phyloP scores from a whole-genome alignment of 2,329 filamentous ascomycete genomes.

The Chalaropsis thielavioides region DNA sequence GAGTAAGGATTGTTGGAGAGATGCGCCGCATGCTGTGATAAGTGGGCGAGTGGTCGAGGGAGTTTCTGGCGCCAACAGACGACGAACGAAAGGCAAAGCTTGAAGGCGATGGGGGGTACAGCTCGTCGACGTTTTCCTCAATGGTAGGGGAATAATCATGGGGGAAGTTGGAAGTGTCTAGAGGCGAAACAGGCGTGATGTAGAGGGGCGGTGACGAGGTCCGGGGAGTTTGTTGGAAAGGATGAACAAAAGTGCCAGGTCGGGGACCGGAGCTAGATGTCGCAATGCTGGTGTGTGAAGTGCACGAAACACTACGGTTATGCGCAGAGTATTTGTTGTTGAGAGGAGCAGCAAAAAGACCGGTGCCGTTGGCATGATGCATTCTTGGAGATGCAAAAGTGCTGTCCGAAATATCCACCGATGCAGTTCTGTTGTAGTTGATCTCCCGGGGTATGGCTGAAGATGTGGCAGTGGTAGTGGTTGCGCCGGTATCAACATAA shows the following conservation, averaged over 20 bases:
- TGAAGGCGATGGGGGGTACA: slow-evolving; percentile 17
- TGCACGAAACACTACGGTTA: slow-evolving; percentile 42
- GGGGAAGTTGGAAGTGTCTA: slow-evolving; percentile 22
- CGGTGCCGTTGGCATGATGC: slow-evolving; percentile 7
- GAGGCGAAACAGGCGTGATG: background rate
- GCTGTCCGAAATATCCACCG: slow-evolving; percentile 4
- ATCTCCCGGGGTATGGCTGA: slow-evolving; percentile 9
- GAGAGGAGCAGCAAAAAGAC: slow-evolving; percentile 16
- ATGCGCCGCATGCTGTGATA: slow-evolving; percentile 25
- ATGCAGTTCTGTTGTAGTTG: slow-evolving; percentile 8
- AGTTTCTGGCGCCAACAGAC: slow-evolving; percentile 9
- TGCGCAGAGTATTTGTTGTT: slow-evolving; percentile 35
- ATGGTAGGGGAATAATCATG: slow-evolving; percentile 44
- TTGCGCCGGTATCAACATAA: slow-evolving; percentile 26
- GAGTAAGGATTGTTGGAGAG: slow-evolving; percentile 27
- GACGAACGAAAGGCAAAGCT: slow-evolving; percentile 10
- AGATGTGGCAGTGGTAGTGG: slow-evolving; percentile 19
- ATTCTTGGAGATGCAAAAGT: slow-evolving; percentile 9
- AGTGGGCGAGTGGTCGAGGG: slow-evolving; percentile 17
- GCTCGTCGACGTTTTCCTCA: slow-evolving; percentile 37
- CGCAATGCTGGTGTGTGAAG: slow-evolving; percentile 38
- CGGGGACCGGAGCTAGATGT: slow-evolving; percentile 25
- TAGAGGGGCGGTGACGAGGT: slow-evolving; percentile 40
- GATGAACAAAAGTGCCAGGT: slow-evolving; percentile 41
- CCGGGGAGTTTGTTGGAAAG: slow-evolving; percentile 49